phyloP scores from a whole-genome alignment of 2,329 filamentous ascomycete genomes.

The Escovopsis sp. region DNA sequence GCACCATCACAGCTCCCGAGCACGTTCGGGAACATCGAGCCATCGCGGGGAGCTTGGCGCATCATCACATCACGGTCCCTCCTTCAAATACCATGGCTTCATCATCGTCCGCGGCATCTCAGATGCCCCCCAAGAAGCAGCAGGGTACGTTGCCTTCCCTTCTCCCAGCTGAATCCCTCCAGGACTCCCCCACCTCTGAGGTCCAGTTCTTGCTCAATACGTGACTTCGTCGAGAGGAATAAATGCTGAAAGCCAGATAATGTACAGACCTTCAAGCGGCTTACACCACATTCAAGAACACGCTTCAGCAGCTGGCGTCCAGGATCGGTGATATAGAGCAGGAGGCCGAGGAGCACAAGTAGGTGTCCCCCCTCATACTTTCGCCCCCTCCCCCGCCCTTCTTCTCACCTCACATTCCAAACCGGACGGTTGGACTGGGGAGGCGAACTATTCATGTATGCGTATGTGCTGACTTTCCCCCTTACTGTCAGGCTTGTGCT shows the following conservation, averaged over 20 bases:
- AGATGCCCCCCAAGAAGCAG: constrained; percentile 52
- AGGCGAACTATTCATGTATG: too few species aligned
- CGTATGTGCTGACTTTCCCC: background rate
- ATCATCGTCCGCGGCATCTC: constrained; percentile 14
- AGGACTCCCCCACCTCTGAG: constrained; percentile 3
- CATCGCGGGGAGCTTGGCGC: too few species aligned
- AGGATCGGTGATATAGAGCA: constrained; percentile 98
- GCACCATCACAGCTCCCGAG: too few species aligned
- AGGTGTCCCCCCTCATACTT: constrained; percentile 19
- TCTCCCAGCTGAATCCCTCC: background rate
- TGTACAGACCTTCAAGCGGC: constrained; percentile 59
- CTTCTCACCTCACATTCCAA: constrained; percentile 13
- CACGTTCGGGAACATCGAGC: too few species aligned
- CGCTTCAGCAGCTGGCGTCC: constrained; percentile 78
- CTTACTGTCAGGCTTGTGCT: constrained; percentile 91
- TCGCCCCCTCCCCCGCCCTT: constrained; percentile 11
- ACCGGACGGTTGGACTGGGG: too few species aligned
- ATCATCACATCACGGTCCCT: background rate
- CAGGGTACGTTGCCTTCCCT: constrained; percentile 37
- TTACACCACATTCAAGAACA: constrained; percentile 64
- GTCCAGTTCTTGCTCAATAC: too few species aligned
- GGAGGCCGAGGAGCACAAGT: constrained; percentile 98
- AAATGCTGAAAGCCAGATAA: constrained; percentile 2
- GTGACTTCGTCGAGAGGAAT: too few species aligned
- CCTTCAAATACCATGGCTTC: background rate